A percentile compares a stretch with the other conserved stretches of the same genome.
phyloP scores from a whole-genome alignment of 768 basidiomycete species.

The Rhodotorula sphaerocarpa region DNA sequence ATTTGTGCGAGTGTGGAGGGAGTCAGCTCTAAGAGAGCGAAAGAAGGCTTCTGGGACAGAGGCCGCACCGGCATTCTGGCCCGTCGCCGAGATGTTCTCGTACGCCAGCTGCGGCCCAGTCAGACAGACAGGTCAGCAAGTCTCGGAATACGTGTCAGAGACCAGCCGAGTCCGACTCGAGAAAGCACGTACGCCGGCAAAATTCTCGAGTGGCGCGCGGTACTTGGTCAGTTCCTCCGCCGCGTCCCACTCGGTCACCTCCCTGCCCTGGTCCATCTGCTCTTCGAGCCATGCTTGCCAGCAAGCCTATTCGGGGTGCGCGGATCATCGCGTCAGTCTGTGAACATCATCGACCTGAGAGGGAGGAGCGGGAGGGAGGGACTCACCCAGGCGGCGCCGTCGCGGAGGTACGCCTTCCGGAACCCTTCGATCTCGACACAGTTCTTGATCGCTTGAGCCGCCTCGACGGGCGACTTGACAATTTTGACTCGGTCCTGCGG shows the following conservation, averaged over 20 bases:
- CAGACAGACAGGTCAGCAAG: too few relatives aligned
- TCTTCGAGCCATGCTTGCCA: constrained; percentile 89
- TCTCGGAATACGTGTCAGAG: too few relatives aligned
- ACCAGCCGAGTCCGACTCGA: background rate
- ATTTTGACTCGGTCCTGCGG: background rate
- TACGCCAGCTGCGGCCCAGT: constrained; percentile 29
- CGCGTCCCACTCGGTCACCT: constrained; percentile 84
- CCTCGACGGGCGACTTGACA: constrained; percentile 51
- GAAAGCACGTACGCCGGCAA: constrained; percentile 21
- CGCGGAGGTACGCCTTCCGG: constrained; percentile 73
- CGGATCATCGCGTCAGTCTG: too few relatives aligned
- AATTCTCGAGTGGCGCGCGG: constrained; percentile 46
- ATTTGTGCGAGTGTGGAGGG: background rate
- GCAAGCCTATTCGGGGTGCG: constrained; percentile 17
- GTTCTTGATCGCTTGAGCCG: constrained; percentile 83
- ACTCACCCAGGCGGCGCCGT: constrained; percentile 60
- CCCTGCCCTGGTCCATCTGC: constrained; percentile 52
- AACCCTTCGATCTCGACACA: constrained; percentile 60
- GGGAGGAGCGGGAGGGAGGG: too few relatives aligned
- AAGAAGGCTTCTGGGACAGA: background rate
- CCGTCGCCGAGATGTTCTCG: constrained; percentile 65
- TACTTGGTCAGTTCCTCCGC: constrained; percentile 72
- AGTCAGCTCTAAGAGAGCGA: too few relatives aligned
- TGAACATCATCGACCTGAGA: too few relatives aligned
- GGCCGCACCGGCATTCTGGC: constrained; percentile 64